Evolutionary conservation across 176 grass and related monocot genomes (phyloP), one percentile per base, ranked within the genome.

Genomic region (Aegilops sharonensis): DNA sequence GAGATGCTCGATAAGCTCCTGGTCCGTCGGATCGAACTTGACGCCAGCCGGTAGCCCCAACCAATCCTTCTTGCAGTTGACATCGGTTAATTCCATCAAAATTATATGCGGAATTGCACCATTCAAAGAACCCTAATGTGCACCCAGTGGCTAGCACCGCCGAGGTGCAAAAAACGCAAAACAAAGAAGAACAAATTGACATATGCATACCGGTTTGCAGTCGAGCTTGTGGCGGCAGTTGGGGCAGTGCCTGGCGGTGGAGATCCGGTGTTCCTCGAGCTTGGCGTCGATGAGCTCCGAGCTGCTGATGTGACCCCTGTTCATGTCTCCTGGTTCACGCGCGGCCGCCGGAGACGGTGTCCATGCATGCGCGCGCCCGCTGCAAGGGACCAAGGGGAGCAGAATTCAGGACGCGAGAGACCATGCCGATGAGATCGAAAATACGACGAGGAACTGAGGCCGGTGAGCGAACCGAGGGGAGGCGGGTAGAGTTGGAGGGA

Each of bases 21-120:
- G 94, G 87, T 99, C 97, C 9, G 90, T 97, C 5, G 97, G 97
- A 88, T 99, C 97, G 24, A 99, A 99, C 78, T 99, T 99, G 50
- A 99, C 97, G 35, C 97, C 97, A 60, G 97, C 94, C 6, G 97
- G 97, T 64, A 99, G 82, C 57, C 92, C 94, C 39, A 95, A 83
- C 96, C 93, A 95, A 87, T 98, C 96, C 90, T 95, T 92, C 64
- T 90, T 81, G 78, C 78, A 85, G 81, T 88, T 85, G 70, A 77
- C 62, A 81, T 17, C 48, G 29, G 48, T 31, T 45, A 81, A 87
- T 80, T 59, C 68, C 85, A 84, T 88, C 30, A 88, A 61, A 88
- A 78, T 27, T 57, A 57, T 21, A 21, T 42, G 47, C 9, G 31
- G 64, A 62, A 84, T 92, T 67, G 83, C 67, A 40, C 87, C 64